A percentile compares a stretch with the other conserved stretches of the same genome.
Conservation (phyloP, 108 stramenopile species). For the Epipyxis sp. region DNA sequence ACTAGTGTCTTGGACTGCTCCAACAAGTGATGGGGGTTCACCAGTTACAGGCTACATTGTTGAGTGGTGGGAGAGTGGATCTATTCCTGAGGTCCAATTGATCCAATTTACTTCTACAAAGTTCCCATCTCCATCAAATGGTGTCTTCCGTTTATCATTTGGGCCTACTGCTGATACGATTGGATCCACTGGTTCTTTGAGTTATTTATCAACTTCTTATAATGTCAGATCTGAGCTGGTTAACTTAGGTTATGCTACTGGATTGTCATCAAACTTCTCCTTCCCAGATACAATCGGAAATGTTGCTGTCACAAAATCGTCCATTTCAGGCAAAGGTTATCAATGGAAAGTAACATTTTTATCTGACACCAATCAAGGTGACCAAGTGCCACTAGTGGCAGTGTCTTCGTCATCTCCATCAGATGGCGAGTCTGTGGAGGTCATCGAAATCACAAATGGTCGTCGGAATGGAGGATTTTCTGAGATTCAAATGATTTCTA, state of each 20-base stretch:
- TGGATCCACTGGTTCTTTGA: conserved; percentile 52
- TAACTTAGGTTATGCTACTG: conserved; percentile 59
- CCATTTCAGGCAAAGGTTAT: conserved; percentile 57
- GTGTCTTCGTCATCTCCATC: conserved; percentile 18
- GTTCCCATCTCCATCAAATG: conserved; percentile 8
- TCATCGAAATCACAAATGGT: conserved; percentile 14
- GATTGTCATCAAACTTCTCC: conserved; percentile 36
- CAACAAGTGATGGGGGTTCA: conserved; percentile 28
- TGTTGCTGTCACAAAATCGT: conserved; percentile 49
- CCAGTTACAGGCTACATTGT: conserved; percentile 60
- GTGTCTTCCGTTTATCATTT: conserved; percentile 52
- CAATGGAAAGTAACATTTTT: conserved; percentile 63
- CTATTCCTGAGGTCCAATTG: conserved; percentile 57
- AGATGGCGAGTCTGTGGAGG: conserved; percentile 11
- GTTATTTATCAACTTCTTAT: conserved; percentile 55
- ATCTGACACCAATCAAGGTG: conserved; percentile 56
- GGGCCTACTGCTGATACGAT: conserved; percentile 51
- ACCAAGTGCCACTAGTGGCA: conserved; percentile 46
- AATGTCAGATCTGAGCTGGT: conserved; percentile 54
- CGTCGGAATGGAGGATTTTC: conserved; percentile 11
- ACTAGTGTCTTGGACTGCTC: conserved; percentile 56
- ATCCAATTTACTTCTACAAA: conserved; percentile 42
- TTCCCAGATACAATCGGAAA: conserved; percentile 43
- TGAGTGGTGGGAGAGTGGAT: conserved; percentile 60
- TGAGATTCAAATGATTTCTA: conserved; percentile 59